Evolutionary conservation across 1,139 yeast species (phyloP), one percentile per base, ranked within the genome.

Genomic region (Candida gigantensis): DNA sequence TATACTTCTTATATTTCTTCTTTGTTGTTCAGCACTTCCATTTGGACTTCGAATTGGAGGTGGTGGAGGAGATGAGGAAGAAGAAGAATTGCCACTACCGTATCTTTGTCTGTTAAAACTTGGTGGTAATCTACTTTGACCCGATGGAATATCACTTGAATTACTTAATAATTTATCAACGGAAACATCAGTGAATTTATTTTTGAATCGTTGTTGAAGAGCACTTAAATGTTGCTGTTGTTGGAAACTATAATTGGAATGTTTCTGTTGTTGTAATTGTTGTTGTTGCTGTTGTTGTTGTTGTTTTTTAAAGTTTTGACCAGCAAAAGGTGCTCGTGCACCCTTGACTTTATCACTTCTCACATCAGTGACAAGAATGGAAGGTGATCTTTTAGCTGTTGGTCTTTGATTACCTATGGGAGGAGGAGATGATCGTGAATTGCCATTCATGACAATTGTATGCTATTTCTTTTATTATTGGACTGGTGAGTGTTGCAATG

Each of bases 361-460:
- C 3, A 85, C 79, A 62, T 90, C 97, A 0, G 97, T 90, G 25
- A 90, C 97, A 38, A 90, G 69, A 54, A 90, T 90, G 1, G 96
- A 87, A 5, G 97, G 97, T 18, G 96, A 85, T 50, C 97, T 65
- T 50, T 85, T 85, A n/a, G 94, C 89, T 3, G 87, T 81, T 6
- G 89, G 84, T 37, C 77, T 61, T 43, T 14, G 40, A 21, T 10
- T 15, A 26, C 16, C 21, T 15, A 31, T 37, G 17, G 30, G 24
- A 24, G 41, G 42, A n/a, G 41, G 30, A 13, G 37, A 39, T 8
- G 32, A 26, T 4, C 10, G 41, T 7, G 36, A 23, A 34, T 18
- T 30, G 5, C 28, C 27, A 21, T 28, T 30, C 38, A 34, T 34
- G 3, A 7, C 5, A 6, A 7, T 5, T 18, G 19, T 18, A 7